Base-by-base conservation (phyloP, 1,284 basidiomycete genomes). In the Ustilago trichophora region DNA sequence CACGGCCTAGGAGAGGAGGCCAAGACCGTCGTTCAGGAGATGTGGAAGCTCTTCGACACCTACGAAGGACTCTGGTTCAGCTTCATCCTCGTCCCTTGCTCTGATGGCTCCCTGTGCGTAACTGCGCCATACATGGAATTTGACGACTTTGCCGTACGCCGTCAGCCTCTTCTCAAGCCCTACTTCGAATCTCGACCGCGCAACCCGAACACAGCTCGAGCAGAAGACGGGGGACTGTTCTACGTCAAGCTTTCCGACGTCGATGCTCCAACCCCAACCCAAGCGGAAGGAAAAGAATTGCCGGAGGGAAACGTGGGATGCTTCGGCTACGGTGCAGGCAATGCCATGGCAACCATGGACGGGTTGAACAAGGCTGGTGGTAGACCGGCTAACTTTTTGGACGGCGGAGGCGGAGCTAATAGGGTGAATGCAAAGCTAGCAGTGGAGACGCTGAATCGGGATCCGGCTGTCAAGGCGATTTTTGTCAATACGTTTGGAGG, bases 331-430 rank as follows among this genome's bases (percentile, higher is more conserved):
- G 74, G 74, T 10, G 74, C 74, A 0, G 72, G 74, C 3, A 76
- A 69, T 37, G 72, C 64, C 8, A 76, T 76, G 74, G 72, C 62
- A 4, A 76, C 74, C 9, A 69, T 76, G 63, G 72, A 76, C 42
- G 74, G 74, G 3, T 47, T 75, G 4, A 62, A 56, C 22, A 33
- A 48, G 6, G 72, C 55, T 6, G 72, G 74, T 19, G 74, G 72
- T 12, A 8, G 62, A 22, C 72, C 72, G 6, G 68, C 74, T 8
- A 76, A 76, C 54, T 76, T 76, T 27, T 31, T 76, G 9, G 74
- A 76, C 32, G 74, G 74, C 7, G 74, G 74, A 9, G 74, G 74
- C 3, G 72, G 74, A 16, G 72, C 72, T 5, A 75, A 65, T 18
- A 32, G 56, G 11, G 31, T 42, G 33, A 76, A 76, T 24, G 60